These are phyloP conservation scores for Eimeria brunetti DNA, from an alignment of 169 alveolate genomes.

Conservation along the genomic window DNA sequence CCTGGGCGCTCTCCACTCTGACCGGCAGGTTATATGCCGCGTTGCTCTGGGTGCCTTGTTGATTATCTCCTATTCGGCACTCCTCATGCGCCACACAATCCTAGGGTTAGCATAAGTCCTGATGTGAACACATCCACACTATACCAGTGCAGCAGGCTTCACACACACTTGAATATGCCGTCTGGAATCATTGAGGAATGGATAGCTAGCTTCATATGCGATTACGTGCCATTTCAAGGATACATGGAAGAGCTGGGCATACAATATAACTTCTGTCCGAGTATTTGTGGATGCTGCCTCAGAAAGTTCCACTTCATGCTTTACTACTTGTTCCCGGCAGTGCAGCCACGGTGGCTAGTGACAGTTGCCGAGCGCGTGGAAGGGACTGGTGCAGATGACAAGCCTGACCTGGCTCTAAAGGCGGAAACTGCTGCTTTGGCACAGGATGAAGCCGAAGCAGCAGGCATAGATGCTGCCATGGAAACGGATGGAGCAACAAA, in stretches of 20 bases:
- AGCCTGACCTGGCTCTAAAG: slow-evolving; percentile 5
- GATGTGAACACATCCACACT: background rate
- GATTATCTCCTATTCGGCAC: slow-evolving; percentile 93
- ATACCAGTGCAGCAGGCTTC: background rate
- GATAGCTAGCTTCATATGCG: background rate
- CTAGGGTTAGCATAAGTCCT: slow-evolving; percentile 87
- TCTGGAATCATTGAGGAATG: background rate
- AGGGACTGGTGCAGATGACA: slow-evolving; percentile 33
- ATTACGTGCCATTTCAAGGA: background rate
- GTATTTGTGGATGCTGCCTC: background rate
- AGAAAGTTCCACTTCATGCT: slow-evolving; percentile 94
- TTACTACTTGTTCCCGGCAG: slow-evolving; percentile 96
- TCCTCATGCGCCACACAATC: slow-evolving; percentile 91
- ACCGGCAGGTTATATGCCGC: slow-evolving; percentile 94
- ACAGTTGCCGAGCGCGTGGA: slow-evolving; percentile 85
- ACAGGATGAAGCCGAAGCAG: slow-evolving; percentile 60
- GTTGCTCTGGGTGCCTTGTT: slow-evolving; percentile 97
- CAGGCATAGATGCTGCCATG: slow-evolving; percentile 61
- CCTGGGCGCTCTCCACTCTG: slow-evolving; percentile 97
- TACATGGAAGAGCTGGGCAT: background rate
- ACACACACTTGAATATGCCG: background rate
- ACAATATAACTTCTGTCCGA: background rate
- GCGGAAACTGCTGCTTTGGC: background rate
- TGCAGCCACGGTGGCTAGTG: slow-evolving; percentile 90
- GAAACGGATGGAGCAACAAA: slow-evolving; percentile 45